Evolutionary conservation across 176 grass and related monocot genomes (phyloP), one percentile per base, ranked within the genome.

Genomic region (Carex parvula): DNA sequence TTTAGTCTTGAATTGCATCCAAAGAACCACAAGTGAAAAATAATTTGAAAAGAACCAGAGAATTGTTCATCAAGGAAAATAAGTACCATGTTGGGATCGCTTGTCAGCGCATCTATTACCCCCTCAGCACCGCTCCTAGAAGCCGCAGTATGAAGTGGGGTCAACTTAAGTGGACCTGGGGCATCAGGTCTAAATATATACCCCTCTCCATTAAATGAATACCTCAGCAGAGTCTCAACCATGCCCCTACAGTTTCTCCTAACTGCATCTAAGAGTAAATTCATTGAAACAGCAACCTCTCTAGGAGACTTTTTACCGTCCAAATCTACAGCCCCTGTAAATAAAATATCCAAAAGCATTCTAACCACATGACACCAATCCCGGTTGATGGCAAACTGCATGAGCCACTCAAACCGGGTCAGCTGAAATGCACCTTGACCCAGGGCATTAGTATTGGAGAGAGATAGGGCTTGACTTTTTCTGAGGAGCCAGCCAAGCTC

Each of bases 401-500:
- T 77, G 71, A 99, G 90, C 84, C 86, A 89, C 73, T 84, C 85
- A 79, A 99, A 99, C 67, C 93, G 88, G 81, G 70, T 73, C 56
- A 96, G 84, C 32, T 86, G 64, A 85, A 94, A 92, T n/a, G 67
- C 3, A 33, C 79, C 79, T 79, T 13, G 20, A 81, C 59, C 76
- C 18, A 57, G 53, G 46, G 83, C 86, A 54, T 20, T 79, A 70
- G 70, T 72, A 50, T 91, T 63, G 41, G 70, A 82, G 78, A 68
- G 64, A 61, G 88, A 88, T 39, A 85, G 86, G 42, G 41, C 59
- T 76, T 92, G 91, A 50, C 77, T 86, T 90, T 80, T 96, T 63
- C 89, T 90, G 84, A 99, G 89, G 80, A 99, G 91, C 97, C 97
- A 99, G 10, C 97, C 93, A 15, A 99, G 85, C 70, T 99, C 93